Evolutionary conservation across 306 rosid species (phyloP).

Genomic region (Malus asiatica): DNA sequence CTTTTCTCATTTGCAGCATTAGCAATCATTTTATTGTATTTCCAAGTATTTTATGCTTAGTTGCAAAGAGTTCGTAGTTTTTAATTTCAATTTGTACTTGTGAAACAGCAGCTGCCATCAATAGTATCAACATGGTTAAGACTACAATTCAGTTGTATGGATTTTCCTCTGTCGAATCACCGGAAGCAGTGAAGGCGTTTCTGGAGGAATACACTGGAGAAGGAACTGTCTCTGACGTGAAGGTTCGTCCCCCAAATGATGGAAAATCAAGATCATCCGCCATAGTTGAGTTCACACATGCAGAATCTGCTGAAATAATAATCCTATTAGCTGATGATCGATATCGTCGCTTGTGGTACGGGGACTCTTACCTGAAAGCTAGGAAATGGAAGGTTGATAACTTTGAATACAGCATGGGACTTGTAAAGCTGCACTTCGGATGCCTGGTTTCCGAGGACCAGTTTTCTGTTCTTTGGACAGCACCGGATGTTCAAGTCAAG

Average conservation of each 20-base stretch:
- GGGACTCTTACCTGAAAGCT: constrained; percentile 18
- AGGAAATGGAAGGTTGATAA: neutral
- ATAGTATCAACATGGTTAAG: neutral
- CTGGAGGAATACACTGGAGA: constrained; percentile 35
- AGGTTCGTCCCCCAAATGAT: constrained; percentile 10
- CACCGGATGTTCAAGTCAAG: constrained; percentile 23
- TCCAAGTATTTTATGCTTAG: neutral
- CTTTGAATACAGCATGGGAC: constrained; percentile 4
- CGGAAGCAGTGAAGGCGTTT: constrained; percentile 25
- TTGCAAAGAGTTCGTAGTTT: neutral
- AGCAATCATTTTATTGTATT: neutral
- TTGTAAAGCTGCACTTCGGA: constrained; percentile 35
- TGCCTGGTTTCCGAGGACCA: constrained; percentile 34
- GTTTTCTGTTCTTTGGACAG: constrained; percentile 46
- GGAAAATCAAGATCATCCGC: constrained; percentile 22
- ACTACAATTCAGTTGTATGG: neutral
- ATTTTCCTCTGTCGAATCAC: constrained; percentile 1
- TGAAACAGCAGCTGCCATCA: neutral
- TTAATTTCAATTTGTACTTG: neutral
- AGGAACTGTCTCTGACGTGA: constrained; percentile 31
- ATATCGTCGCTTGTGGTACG: neutral
- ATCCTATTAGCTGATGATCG: constrained; percentile 11
- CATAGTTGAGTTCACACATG: constrained; percentile 31
- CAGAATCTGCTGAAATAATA: constrained; percentile 22
- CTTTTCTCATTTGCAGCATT: neutral